Evolutionary conservation across 192 early-diverging fungal species (phyloP).

Genomic region (Spinellus fusiger): DNA sequence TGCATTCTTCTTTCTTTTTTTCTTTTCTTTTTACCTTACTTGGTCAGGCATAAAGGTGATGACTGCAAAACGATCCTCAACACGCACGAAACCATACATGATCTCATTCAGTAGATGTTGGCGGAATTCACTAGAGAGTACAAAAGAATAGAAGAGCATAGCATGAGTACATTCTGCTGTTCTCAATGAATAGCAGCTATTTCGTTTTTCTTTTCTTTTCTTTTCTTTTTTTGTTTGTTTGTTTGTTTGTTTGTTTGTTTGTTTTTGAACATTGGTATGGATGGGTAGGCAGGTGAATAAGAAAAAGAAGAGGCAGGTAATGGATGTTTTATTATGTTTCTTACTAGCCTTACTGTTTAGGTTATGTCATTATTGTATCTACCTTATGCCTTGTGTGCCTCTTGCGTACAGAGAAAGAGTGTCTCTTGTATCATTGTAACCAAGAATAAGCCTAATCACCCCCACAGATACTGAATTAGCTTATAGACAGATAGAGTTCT

Average conservation of each 20-base stretch:
- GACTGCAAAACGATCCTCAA: conserved; percentile 50
- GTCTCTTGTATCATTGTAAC: conserved; percentile 55
- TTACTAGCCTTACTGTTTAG: neutral
- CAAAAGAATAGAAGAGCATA: conserved; percentile 1
- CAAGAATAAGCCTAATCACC: conserved; percentile 47
- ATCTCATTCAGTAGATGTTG: conserved; percentile 51
- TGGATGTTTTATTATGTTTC: neutral
- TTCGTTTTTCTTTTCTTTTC: neutral
- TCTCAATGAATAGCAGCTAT: neutral
- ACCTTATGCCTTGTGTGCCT: conserved; percentile 42
- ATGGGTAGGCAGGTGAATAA: too few species aligned
- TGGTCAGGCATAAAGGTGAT: conserved; percentile 55
- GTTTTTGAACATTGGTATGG: too few species aligned
- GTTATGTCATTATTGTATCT: neutral
- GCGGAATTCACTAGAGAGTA: conserved; percentile 45
- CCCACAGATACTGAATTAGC: neutral
- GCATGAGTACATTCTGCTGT: neutral
- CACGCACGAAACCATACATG: conserved; percentile 51
- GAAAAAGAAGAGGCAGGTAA: too few species aligned
- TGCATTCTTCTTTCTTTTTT: neutral
- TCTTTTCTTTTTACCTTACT: conserved; percentile 40
- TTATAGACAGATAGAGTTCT: neutral
- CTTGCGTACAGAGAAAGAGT: conserved; percentile 53
- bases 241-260: too few species aligned
- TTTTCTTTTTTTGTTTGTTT: neutral